Base-by-base conservation (phyloP, 805 yeast species). In the Danielozyma ontarioensis region DNA sequence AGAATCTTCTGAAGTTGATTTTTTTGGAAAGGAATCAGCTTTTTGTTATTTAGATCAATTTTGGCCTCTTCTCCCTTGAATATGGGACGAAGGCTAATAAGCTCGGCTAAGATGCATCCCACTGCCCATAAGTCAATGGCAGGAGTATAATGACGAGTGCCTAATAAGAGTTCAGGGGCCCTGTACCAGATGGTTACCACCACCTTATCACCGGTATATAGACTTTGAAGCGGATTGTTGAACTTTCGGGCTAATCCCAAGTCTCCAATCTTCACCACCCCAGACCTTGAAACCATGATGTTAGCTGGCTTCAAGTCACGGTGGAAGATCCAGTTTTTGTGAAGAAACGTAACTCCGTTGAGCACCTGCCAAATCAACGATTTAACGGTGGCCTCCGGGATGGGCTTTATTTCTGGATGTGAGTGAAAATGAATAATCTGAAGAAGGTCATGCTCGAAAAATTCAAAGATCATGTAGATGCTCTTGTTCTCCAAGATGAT, bases 21-120 rank as follows among this genome's bases (percentile, higher is more conserved):
- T 37, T 83, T 79, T 57, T 93, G 98, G 58, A 93, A 93, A 2
- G 97, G 97, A 4, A 90, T 89, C 35, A 79, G 82, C 51, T 90
- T 89, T 51, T 88, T 90, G 45, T 83, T 84, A 40, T 57, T 62
- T 29, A 64, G 53, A 55, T 89, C 97, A 74, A 90, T 83, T 48
- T 90, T 90, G 11, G 95, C 93, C 53, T 93, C 99, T 59, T 93
- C 98, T 34, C 98, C 98, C 56, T 93, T 93, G 64, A 93, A 93
- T 7, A 93, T 80, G 0, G 99, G 99, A 46, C 96, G 64, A 21
- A 93, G 60, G 1, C 95, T 85, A 11, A 93, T 64, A 32, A 93
- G 62, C 53, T 93, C 99, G 0, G 96, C 97, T 45, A 90, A 64
- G 3, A 89, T 89, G 55, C 97, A 89, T 0, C 97, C 97, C 4